Evolutionary conservation across 805 yeast genomes (phyloP), one percentile per base, ranked within the genome.

Genomic region (Danielozyma ontarioensis): DNA sequence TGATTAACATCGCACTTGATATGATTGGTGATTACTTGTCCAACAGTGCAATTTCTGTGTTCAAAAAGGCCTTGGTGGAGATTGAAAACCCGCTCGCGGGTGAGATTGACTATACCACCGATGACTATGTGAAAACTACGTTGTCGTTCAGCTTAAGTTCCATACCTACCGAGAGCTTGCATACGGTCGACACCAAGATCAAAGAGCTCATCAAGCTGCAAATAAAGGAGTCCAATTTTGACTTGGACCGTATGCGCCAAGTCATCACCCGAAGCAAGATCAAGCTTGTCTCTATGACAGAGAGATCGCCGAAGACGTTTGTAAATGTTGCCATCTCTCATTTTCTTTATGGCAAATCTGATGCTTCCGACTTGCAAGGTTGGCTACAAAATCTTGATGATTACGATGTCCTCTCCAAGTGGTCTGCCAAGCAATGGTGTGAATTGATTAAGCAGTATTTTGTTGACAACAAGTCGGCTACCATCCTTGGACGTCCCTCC

Each of bases 41-140:
- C 4, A 83, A 79, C 31, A 75, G 83, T 2, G 78, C 95, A 0
- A 76, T 86, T 28, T 83, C 97, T 2, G 67, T 87, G 17, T 72
- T 93, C 39, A 76, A 77, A 42, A 77, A 76, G 46, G 57, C 72
- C 37, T 67, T 93, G 40, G 85, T 89, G 15, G 97, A 90, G 50
- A 74, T 83, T 30, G 85, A 78, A 17, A 77, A 84, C 30, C 96
- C 97, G 1, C 59, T 78, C 32, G 90, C 96, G 1, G 79, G 86
- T 11, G 78, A 78, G 19, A 67, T 83, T 4, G 78, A 72, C 18
- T 79, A 70, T 44, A 76, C 78, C 49, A 80, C 90, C 1, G 94
- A 86, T 42, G 90, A 85, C 50, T 89, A 72, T 51, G 56, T 75
- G 33, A 68, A 74, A 39, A 72, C 83, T 0, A 76, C 76, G n/a